phyloP scores from a whole-genome alignment of 331 rosid species.

The Acacia pycnantha region DNA sequence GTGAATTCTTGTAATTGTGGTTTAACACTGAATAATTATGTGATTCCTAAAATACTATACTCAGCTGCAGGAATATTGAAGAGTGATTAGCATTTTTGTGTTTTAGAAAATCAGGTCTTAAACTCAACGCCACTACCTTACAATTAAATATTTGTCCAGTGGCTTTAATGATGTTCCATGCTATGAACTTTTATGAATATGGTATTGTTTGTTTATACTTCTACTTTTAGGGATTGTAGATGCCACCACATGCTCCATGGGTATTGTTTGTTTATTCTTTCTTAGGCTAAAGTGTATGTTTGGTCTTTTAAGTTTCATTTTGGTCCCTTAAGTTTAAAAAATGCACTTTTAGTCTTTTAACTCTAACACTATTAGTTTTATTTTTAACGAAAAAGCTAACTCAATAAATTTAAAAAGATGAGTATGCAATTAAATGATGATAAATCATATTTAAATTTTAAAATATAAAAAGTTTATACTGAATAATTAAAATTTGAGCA shows the following conservation, averaged over 20 bases:
- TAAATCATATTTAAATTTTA: too few relatives aligned
- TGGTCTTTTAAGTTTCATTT: too few relatives aligned
- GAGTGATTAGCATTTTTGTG: slow-evolving; percentile 1
- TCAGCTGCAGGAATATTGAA: neutral
- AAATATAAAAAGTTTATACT: too few relatives aligned
- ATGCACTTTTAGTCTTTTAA: too few relatives aligned
- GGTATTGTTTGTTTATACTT: neutral
- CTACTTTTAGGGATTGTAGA: neutral
- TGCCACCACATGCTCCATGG: neutral
- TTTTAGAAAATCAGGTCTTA: neutral
- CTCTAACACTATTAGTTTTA: too few relatives aligned
- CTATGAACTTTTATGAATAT: neutral
- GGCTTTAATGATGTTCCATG: slow-evolving; percentile 10
- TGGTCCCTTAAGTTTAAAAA: too few relatives aligned
- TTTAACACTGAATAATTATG: neutral
- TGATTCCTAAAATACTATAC: slow-evolving; percentile 1
- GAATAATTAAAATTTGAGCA: too few relatives aligned
- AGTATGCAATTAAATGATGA: too few relatives aligned
- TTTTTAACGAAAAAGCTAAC: too few relatives aligned
- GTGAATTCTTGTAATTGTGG: neutral
- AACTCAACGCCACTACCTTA: neutral
- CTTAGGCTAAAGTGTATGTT: too few relatives aligned
- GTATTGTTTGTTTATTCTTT: too few relatives aligned
- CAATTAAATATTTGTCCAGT: neutral
- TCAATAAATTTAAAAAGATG: too few relatives aligned